Base-by-base conservation (phyloP, 2,329 filamentous ascomycete species). In the Salinomyces thailandicus region DNA sequence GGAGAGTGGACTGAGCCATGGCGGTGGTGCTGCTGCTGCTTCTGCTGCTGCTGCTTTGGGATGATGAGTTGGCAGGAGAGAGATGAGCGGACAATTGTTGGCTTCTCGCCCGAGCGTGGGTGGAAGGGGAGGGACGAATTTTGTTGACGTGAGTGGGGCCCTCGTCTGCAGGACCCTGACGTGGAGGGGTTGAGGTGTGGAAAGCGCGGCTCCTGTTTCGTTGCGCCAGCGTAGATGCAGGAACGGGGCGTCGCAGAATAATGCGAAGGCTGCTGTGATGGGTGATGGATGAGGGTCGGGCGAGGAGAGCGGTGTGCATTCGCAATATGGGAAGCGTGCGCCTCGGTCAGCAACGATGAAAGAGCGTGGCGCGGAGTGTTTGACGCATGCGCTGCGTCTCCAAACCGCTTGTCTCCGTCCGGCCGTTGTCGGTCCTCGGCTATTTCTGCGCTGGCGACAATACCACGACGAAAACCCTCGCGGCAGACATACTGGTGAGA, bases 111-210 rank as follows among this genome's bases (percentile, higher is more conserved):
- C n/a, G 22, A 4, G 22, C 22, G 9, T 26, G 22, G 22, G 38
- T 34, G 39, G 27, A 39, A 36, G 22, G 46, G 39, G 34, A 31
- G 36, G 33, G 27, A 34, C 37, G 44, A 46, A 46, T 47, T 47
- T 49, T 49, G 47, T 47, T 44, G 49, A 48, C 41, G 36, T 41
- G 48, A 37, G 49, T 50, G 49, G 48, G 46, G 47, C 44, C 16
- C 13, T 7, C 14, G 34, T 15, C 16, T 13, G 34, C 34, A 11
- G 24, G 16, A 24, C 34, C 34, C n/a, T 20, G 31, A 13, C 18
- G 31, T 35, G 33, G 22, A 22, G 17, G 22, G 19, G 33, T 35
- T 35, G 33, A 35, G 32, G 19, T 24, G 34, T 18, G 26, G 34
- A 30, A 36, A 15, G 34, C 17, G 26, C 34, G 27, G 27, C 11